These are phyloP conservation scores for Beauveria sp. DNA, from an alignment of 2,329 filamentous ascomycete species.

Conservation along the genomic window DNA sequence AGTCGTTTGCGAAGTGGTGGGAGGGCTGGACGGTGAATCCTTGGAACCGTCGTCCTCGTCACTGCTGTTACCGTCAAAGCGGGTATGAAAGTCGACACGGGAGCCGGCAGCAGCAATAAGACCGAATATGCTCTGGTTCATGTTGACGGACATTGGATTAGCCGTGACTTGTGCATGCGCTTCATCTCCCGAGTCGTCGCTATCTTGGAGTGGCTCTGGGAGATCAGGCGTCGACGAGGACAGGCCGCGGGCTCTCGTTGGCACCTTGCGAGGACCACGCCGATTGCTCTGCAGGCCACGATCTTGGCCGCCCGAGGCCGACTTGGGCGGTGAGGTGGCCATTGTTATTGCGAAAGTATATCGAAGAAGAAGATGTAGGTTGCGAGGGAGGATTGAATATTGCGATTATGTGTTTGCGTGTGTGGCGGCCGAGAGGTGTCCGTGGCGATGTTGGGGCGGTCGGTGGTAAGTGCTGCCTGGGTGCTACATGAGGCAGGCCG, in stretches of 20 bases:
- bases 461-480: conserved; percentile 3
- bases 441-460: conserved; percentile 1
- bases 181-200: conserved; percentile 42
- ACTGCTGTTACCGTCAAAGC: conserved; percentile 72
- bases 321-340: conserved; percentile 10
- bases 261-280: conserved; percentile 36
- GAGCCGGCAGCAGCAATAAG: conserved; percentile 85
- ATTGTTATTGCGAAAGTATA: conserved; percentile 3
- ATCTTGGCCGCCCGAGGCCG: conserved; percentile 21
- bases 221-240: conserved; percentile 35
- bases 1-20: conserved; percentile 34
- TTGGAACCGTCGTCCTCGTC: conserved; percentile 62
- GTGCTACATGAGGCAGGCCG: background rate
- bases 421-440: background rate
- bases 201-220: conserved; percentile 45
- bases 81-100: conserved; percentile 70
- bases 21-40: conserved; percentile 37
- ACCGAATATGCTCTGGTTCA: conserved; percentile 93
- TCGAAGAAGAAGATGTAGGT: background rate
- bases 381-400: background rate
- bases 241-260: conserved; percentile 31
- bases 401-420: background rate
- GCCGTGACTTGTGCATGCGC: conserved; percentile 33
- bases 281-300: conserved; percentile 31
- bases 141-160: conserved; percentile 54